Base-by-base conservation (phyloP, 202 grass and related monocot genomes). In the Hordeum pubiflorum region DNA sequence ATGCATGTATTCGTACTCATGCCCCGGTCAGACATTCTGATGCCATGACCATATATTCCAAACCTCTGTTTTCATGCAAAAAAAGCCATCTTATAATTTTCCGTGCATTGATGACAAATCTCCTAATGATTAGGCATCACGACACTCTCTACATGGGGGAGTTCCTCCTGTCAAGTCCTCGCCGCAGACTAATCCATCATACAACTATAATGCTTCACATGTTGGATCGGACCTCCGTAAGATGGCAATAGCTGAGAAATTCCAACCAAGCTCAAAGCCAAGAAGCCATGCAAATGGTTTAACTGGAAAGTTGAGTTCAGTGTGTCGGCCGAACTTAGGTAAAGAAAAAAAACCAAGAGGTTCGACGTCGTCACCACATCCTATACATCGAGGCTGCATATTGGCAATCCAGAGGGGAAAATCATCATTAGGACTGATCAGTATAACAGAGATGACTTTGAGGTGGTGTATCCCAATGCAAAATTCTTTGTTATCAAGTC, bases 401-500 rank as follows among this genome's bases (percentile, higher is more conserved):
- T 65, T 22, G 79, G 83, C 64, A 72, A 80, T 63, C 44, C 67
- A 43, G 74, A 81, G 56, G 79, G 85, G 34, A 78, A 87, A 82
- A 85, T 93, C 76, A 48, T 87, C 63, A 84, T 93, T 32, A 89
- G 67, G 74, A 75, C 85, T 87, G 80, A 89, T 82, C 83, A 91
- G 26, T 97, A 88, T 74, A 97, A 97, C 82, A 85, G 82, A 75
- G 63, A 82, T 33, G 94, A 94, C 34, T 93, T 97, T 61, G 64
- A 62, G 22, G 81, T 89, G 86, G 82, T 90, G 63, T 88, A 97
- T 76, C 72, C 82, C 74, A 72, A 89, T 79, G 94, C 91, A 18
- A 97, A 91, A 58, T 94, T 97, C 85, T 97, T 94, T 82, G 88
- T 97, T 21, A 94, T 97, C 21, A 97, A 97, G 68, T 91, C 91